phyloP scores from a whole-genome alignment of 1,139 yeast genomes.

The Blastobotrys persicus region DNA sequence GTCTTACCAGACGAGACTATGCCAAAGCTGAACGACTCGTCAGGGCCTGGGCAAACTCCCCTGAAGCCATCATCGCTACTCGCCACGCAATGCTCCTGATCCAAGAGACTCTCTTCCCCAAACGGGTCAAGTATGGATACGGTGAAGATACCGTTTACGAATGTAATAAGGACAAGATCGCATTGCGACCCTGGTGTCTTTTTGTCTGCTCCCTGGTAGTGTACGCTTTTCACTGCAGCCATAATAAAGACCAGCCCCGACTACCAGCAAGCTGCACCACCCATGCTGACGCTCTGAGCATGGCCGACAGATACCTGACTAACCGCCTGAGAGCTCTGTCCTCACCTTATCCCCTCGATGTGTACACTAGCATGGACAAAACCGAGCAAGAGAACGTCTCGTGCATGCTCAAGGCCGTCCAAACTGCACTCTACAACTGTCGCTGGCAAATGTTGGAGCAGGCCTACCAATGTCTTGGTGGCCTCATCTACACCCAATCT shows the following conservation, averaged over 20 bases:
- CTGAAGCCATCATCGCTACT: conserved; percentile 19
- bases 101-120: conserved; percentile 21
- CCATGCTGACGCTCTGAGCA: conserved; percentile 8
- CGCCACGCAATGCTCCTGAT: conserved; percentile 21
- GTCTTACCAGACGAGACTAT: conserved; percentile 24
- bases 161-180: conserved; percentile 22
- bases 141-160: conserved; percentile 12
- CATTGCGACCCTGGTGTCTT: conserved; percentile 25
- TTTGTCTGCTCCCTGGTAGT: conserved; percentile 22
- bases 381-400: conserved; percentile 15
- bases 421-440: conserved; percentile 16
- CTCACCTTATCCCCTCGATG: conserved; percentile 15
- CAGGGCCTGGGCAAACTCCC: conserved; percentile 24
- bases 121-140: conserved; percentile 14
- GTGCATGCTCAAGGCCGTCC: conserved; percentile 17
- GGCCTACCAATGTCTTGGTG: conserved; percentile 19
- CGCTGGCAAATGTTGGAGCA: conserved; percentile 23
- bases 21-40: conserved; percentile 25
- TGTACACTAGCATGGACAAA: conserved; percentile 12
- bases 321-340: conserved; percentile 19
- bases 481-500: conserved; percentile 7
- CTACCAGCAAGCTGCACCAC: conserved; percentile 5
- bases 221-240: conserved; percentile 20
- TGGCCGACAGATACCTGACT: conserved; percentile 19
- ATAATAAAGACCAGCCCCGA: conserved; percentile 5